Evolutionary conservation across 2,329 filamentous ascomycete species (phyloP), one percentile per base, ranked within the genome.

Genomic region (Thyridium curvatum): DNA sequence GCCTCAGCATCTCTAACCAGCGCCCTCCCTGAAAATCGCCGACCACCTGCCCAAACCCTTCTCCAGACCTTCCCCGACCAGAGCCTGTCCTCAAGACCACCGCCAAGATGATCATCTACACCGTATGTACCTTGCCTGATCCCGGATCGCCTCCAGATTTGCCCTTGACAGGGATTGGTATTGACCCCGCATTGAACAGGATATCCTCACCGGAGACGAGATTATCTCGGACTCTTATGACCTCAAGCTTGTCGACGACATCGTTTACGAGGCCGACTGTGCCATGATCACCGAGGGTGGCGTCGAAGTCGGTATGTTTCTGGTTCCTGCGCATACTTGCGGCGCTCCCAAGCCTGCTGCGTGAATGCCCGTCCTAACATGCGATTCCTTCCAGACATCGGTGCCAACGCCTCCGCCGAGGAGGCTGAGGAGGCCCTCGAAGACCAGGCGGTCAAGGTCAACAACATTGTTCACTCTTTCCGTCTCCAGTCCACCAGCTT

Each of bases 371-470:
- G 30, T 21, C n/a, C 41, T 35, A 34, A 15, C 32, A 30, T 29
- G 13, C 13, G 17, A 17, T 21, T 17, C 15, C 8, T 31, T 36
- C 26, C 41, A 88, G 85, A 93, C 66, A 93, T 77, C 57, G 93
- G 93, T 65, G 93, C 90, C 74, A 98, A 98, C 70, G 86, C 93
- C 54, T 97, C 91, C 55, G 90, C 93, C 46, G 93, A 97, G 74
- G 91, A 85, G 62, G 86, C 72, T 40, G 86, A 82, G 0, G 87
- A 90, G 54, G 84, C 64, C 49, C 53, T 81, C 53, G 90, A 94
- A 36, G 88, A 94, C 54, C 40, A 53, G 35, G 64, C 66, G 42
- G 66, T 82, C 68, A 79, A 80, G 61, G 90, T 96, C 71, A 94
- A 94, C 75, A 90, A 98, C 70, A 82, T 97, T 47, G 78, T 94